These are phyloP conservation scores for Debaryomyces prosopidis DNA, from an alignment of 805 yeast species.

Conservation along the genomic window DNA sequence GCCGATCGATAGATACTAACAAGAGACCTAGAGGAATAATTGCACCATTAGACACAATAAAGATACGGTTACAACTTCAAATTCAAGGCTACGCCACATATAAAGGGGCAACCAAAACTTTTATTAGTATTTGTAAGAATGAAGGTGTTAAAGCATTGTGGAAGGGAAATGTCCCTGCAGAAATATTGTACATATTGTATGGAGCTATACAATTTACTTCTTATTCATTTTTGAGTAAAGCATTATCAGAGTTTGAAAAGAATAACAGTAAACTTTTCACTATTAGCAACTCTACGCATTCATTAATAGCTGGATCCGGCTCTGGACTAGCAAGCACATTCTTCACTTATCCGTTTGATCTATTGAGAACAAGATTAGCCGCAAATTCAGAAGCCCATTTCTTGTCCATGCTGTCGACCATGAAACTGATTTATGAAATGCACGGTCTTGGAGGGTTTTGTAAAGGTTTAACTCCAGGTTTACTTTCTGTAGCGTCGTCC, in stretches of 20 bases:
- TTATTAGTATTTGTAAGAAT: conserved; percentile 44
- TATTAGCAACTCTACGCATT: conserved; percentile 40
- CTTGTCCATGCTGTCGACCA: conserved; percentile 34
- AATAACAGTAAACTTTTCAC: conserved; percentile 10
- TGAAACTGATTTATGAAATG: conserved; percentile 21
- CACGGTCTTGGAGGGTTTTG: conserved; percentile 49
- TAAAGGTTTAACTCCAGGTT: conserved; percentile 50
- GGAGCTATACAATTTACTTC: conserved; percentile 85
- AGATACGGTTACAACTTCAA: conserved; percentile 72
- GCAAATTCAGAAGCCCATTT: conserved; percentile 50
- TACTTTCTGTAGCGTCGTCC: conserved; percentile 65
- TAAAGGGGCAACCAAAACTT: conserved; percentile 35
- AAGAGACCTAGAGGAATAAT: conserved; percentile 47
- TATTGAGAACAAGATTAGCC: conserved; percentile 83
- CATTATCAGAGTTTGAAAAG: conserved; percentile 33
- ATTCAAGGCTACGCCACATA: conserved; percentile 17
- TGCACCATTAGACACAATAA: conserved; percentile 80
- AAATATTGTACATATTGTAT: conserved; percentile 76
- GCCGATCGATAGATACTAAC: conserved; percentile 18
- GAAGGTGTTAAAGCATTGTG: conserved; percentile 84
- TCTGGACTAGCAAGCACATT: conserved; percentile 78
- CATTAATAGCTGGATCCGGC: conserved; percentile 65
- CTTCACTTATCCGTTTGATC: conserved; percentile 84
- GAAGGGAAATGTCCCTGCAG: conserved; percentile 97
- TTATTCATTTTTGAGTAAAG: conserved; percentile 55